Evolutionary conservation across 164 flowering plant genomes (phyloP), one percentile per base, ranked within the genome.

Genomic region (Vitis amurensis): DNA sequence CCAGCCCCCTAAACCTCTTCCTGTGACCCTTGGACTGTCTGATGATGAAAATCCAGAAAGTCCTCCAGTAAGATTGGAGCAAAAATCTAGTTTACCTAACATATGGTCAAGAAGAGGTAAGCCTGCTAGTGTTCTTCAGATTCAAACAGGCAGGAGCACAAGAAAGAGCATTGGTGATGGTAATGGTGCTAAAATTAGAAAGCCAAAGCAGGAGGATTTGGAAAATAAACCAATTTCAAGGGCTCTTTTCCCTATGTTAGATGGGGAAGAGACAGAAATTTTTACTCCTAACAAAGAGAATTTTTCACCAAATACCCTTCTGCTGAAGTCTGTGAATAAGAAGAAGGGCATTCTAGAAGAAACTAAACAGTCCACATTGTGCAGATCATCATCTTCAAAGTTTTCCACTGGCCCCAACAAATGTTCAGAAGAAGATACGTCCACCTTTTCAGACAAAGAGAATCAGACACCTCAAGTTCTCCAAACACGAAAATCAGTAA

Each of bases 21-120:
- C 37, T 55, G 55, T 60, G n/a, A 49, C 55, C 10, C 61, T 11
- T 15, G 74, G 37, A 51, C 9, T 44, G n/a, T 44, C 69, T 65
- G 76, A 74, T 9, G 49, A 48, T 63, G 85, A 76, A 29, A 64
- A 70, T 44, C 31, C 30, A 16, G 77, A 74, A 12, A 77, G 76
- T 66, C 73, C 85, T 58, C 27, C 57, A 11, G 8, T 27, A 15
- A 69, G 44, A 37, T 79, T 78, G 7, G 75, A 66, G 19, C 64
- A 79, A 68, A 78, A 66, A 55, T 59, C 71, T 0, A 68, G 14
- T 63, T 23, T 50, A 14, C 19, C 71, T 4, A 82, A 72, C 73
- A 74, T 88, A 73, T 88, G 91, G 87, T 85, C 87, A 1, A 82
- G 91, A 73, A 86, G 89, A 78, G 85, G 91, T 57, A 87, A 87